Base-by-base conservation (phyloP, 2,329 filamentous ascomycete genomes). In the Juglanconis oblonga region DNA sequence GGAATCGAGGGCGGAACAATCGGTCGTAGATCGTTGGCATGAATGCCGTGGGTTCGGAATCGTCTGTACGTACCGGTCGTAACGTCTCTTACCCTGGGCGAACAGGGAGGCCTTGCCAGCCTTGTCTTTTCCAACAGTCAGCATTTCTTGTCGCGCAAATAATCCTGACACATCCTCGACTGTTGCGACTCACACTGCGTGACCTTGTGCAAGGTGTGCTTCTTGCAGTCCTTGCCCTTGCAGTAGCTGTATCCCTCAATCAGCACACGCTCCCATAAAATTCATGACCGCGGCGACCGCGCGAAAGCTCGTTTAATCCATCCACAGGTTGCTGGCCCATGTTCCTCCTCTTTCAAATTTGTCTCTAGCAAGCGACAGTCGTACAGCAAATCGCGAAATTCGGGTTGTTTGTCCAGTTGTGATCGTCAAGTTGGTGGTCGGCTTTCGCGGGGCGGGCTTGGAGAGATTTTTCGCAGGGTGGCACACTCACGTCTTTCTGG, bases 31-130 rank as follows among this genome's bases (percentile, higher is more conserved):
- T 38, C 33, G 17, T 50, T 10, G 50, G 31, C 38, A 31, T 5
- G 17, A 36, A n/a, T 2, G 31, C 57, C 29, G 45, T 33, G 10
- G 33, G 14, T 11, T 57, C 47, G 54, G 33, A 11, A 35, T 50
- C 14, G 57, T 24, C 45, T 58, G 40, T 50, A 63, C 61, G 42
- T 63, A 63, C 61, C 92, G 88, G 84, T 96, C 92, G 85, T 98
- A 98, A 89, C 94, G 93, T 82, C 94, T 91, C 91, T 98, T 99
- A 87, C 94, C 94, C 88, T 99, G 94, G 66, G 73, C 73, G 69
- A 74, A 75, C 57, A 72, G 58, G 52, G 71, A 73, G 62, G 73
- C 73, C 70, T 72, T 72, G 65, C 70, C 69, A 76, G 89, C 89
- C 83, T 93, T 94, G 87, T 94, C 60, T 62, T 17, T 36, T 40